phyloP scores from a whole-genome alignment of 208 protist genomes.

The Perkinsela sp. region DNA sequence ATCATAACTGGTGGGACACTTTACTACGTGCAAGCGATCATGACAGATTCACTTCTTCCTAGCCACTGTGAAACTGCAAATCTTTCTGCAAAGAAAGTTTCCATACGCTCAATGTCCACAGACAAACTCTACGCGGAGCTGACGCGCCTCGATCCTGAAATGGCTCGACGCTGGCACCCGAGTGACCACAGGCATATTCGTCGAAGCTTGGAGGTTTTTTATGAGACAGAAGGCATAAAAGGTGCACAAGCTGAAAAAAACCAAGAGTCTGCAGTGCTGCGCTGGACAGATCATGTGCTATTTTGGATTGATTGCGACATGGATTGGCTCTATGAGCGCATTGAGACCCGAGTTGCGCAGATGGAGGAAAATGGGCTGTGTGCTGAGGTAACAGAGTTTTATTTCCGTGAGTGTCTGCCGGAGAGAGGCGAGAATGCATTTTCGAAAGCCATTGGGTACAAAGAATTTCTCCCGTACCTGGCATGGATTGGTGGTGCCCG shows the following conservation, averaged over 20 bases:
- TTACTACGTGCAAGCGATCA: conserved; percentile 7
- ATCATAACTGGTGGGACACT: conserved; percentile 7
- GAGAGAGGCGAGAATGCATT: conserved; percentile 2
- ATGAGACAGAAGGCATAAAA: conserved; percentile 1
- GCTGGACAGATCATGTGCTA: conserved; percentile 4
- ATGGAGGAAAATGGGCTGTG: conserved; percentile 4
- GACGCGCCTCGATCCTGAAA: conserved; percentile 5
- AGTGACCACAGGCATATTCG: conserved; percentile 10
- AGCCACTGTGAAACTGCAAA: background rate
- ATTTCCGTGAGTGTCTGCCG: background rate
- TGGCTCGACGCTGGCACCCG: conserved; percentile 9
- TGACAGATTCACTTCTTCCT: conserved; percentile 6
- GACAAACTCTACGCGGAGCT: conserved; percentile 6
- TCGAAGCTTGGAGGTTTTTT: conserved; percentile 9
- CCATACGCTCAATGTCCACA: background rate
- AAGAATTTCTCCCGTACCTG: conserved; percentile 8
- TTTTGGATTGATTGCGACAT: conserved; percentile 6
- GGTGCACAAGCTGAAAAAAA: background rate
- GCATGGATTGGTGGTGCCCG: background rate
- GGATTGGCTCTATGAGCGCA: conserved; percentile 3
- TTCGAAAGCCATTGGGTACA: conserved; percentile 8
- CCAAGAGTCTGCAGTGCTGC: background rate
- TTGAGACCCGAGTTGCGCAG: conserved; percentile 4
- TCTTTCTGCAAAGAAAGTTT: background rate
- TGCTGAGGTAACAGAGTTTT: conserved; percentile 5